These are phyloP conservation scores for Rhizophagus prolifer DNA, from an alignment of 192 early-diverging fungal species.

Conservation along the genomic window DNA sequence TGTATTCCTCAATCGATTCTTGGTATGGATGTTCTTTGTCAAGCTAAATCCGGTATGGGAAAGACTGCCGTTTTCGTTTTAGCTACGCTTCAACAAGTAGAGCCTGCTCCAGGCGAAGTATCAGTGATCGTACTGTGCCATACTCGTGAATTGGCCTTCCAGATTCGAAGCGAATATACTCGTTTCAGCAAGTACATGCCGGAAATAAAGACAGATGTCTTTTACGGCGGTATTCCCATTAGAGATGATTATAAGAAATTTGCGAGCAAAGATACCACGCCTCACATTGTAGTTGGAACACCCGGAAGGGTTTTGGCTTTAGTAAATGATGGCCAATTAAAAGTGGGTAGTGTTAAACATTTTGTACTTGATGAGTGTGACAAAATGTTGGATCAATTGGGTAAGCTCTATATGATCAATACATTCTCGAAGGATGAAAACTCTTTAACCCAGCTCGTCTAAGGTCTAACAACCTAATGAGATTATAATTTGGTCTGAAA, in stretches of 20 bases:
- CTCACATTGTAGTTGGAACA: slow-evolving; percentile 96
- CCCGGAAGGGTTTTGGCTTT: slow-evolving; percentile 91
- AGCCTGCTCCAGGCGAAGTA: slow-evolving; percentile 75
- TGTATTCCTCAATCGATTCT: slow-evolving; percentile 96
- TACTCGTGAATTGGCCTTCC: slow-evolving; percentile 97
- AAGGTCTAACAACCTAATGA: slow-evolving; percentile 50
- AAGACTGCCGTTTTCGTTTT: slow-evolving; percentile 99
- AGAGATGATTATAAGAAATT: slow-evolving; percentile 81
- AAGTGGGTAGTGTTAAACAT: slow-evolving; percentile 84
- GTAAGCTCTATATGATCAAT: slow-evolving; percentile 47
- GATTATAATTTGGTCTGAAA: slow-evolving; percentile 36
- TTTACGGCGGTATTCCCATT: slow-evolving; percentile 86
- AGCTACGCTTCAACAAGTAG: slow-evolving; percentile 91
- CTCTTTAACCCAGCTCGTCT: slow-evolving; percentile 79
- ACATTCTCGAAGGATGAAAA: slow-evolving; percentile 29
- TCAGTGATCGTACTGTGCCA: slow-evolving; percentile 95
- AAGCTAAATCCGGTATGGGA: slow-evolving; percentile 98
- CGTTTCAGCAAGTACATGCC: slow-evolving; percentile 96
- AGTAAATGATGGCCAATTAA: slow-evolving; percentile 82
- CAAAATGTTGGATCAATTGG: slow-evolving; percentile 91
- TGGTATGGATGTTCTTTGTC: slow-evolving; percentile 96
- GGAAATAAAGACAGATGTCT: slow-evolving; percentile 88
- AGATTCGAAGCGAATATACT: slow-evolving; percentile 96
- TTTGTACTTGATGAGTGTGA: slow-evolving; percentile 99
- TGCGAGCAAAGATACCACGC: slow-evolving; percentile 80